Conservation (phyloP, 805 yeast genomes). For the Komagataella phaffii region DNA sequence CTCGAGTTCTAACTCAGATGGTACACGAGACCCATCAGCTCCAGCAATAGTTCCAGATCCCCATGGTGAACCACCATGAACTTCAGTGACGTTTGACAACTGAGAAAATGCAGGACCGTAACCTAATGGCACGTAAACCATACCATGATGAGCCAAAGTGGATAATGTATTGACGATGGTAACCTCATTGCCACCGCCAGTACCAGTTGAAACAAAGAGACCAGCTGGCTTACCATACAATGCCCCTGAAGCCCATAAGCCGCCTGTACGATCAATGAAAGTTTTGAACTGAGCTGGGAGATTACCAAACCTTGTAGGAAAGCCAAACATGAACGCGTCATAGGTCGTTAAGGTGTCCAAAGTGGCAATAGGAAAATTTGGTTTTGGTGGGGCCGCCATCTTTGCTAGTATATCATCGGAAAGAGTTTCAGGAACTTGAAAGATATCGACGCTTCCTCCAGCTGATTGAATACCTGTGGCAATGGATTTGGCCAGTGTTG, state of each 20-base stretch:
- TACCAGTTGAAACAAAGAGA: constrained; percentile 59
- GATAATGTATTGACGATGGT: constrained; percentile 56
- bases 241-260: constrained; percentile 65
- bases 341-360: constrained; percentile 41
- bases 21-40: constrained; percentile 61
- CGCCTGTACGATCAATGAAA: constrained; percentile 71
- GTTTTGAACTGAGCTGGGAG: constrained; percentile 68
- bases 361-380: constrained; percentile 51
- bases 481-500: constrained; percentile 50
- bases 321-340: constrained; percentile 77
- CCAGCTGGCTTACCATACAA: constrained; percentile 66
- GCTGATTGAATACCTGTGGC: constrained; percentile 57
- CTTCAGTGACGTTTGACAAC: constrained; percentile 41
- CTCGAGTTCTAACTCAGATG: constrained; percentile 48
- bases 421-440: constrained; percentile 68
- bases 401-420: constrained; percentile 37
- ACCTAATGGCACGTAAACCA: constrained; percentile 72
- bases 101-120: constrained; percentile 42
- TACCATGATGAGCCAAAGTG: constrained; percentile 65
- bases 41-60: constrained; percentile 80
- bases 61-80: constrained; percentile 76
- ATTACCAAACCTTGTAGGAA: constrained; percentile 79
- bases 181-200: constrained; percentile 79
- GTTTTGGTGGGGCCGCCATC: constrained; percentile 55
- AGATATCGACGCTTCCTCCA: constrained; percentile 57